Evolutionary conservation across 805 yeast species (phyloP), one percentile per base, ranked within the genome.

Genomic region (Metschnikowia cerradonensis): DNA sequence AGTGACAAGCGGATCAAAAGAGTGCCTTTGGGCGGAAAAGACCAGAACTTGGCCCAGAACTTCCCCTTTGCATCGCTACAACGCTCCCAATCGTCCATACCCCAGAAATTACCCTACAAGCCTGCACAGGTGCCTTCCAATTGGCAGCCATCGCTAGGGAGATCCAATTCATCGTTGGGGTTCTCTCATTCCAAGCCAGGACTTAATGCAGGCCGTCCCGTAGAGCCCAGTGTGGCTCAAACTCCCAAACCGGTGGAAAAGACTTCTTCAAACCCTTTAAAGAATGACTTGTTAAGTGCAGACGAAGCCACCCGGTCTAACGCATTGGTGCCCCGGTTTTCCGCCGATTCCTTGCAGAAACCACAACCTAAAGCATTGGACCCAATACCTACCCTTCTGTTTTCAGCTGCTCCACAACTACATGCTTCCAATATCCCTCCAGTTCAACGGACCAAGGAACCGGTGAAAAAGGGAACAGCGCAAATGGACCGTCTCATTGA

Each of bases 11-110:
- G 77, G 48, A 60, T 65, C 7, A 46, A 59, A 38, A 32, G 47
- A 17, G 55, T 58, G 15, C 78, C 78, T 3, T 63, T 72, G 45
- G 73, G 75, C 3, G 77, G 77, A 1, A 73, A 73, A 51, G 70
- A 68, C 56, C 68, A 62, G 37, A 73, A 73, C 56, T 17, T 39
- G 62, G 26, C 67, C 68, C 6, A 51, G 62, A 32, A 33, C 19
- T 19, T 22, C 14, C 40, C 47, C 10, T 33, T 34, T 43, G 33
- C 47, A 7, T 17, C 47, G 4, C 61, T 73, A 49, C 67, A 57
- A 41, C 62, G 74, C 45, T 67, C 75, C 3, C 65, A 67, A 41
- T 42, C 48, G 37, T 47, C 47, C 26, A 40, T 52, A 26, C 50
- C 53, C 19, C 53, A 47, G 51, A 47, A 50, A 31, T 36, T 47